Conservation (phyloP, 768 basidiomycete genomes). For the Lyophyllum shimeji region DNA sequence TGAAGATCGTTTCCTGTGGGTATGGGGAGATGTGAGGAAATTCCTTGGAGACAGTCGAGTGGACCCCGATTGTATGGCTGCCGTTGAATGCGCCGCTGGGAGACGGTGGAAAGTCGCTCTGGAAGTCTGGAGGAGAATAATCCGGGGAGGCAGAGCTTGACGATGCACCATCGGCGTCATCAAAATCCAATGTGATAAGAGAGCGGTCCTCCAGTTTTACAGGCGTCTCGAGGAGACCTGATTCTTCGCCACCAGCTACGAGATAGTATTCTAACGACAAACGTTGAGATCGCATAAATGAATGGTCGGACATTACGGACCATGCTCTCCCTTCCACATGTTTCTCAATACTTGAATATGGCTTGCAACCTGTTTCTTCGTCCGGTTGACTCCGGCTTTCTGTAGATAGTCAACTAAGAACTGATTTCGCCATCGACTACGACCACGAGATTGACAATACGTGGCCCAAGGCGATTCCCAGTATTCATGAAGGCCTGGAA, state of each 20-base stretch:
- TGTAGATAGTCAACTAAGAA: slow-evolving; percentile 81
- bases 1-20: slow-evolving; percentile 3
- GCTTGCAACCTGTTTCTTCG: slow-evolving; percentile 89
- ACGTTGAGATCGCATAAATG: slow-evolving; percentile 10
- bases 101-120: slow-evolving; percentile 45
- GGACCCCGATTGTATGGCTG: slow-evolving; percentile 12
- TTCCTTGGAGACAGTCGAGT: slow-evolving; percentile 8
- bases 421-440: slow-evolving; percentile 82
- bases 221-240: slow-evolving; percentile 46
- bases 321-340: slow-evolving; percentile 86
- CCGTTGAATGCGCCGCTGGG: slow-evolving; percentile 29
- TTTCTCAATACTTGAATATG: slow-evolving; percentile 84
- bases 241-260: slow-evolving; percentile 79
- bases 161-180: slow-evolving; percentile 37
- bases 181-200: slow-evolving; percentile 46
- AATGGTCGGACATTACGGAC: slow-evolving; percentile 34
- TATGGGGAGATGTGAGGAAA: slow-evolving; percentile 5
- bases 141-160: slow-evolving; percentile 43
- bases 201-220: slow-evolving; percentile 57
- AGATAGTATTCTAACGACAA: slow-evolving; percentile 62
- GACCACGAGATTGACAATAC: slow-evolving; percentile 68
- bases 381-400: slow-evolving; percentile 64
- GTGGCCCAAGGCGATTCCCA: slow-evolving; percentile 82
- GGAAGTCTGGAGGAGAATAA: slow-evolving; percentile 45
- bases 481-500: slow-evolving; percentile 68